phyloP scores from a whole-genome alignment of 352 stramenopile species.

The Phytopythium vexans region DNA sequence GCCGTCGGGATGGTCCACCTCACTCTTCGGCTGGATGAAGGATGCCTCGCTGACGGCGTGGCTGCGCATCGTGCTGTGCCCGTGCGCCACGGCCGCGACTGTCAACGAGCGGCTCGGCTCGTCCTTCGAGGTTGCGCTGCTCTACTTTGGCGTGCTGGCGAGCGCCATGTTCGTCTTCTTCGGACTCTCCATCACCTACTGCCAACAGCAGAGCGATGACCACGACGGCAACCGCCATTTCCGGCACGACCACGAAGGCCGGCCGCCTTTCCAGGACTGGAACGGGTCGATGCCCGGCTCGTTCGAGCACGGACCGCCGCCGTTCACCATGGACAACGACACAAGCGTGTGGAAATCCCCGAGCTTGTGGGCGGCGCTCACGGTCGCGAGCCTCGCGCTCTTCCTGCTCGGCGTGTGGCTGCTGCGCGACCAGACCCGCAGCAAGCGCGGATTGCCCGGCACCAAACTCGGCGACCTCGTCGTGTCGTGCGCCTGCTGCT shows the following conservation, averaged over 20 bases:
- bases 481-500: conserved; percentile 40
- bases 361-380: neutral
- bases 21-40: conserved; percentile 27
- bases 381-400: conserved; percentile 9
- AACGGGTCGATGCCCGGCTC: too few species aligned
- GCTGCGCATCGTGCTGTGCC: conserved; percentile 34
- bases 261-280: too few species aligned
- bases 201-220: neutral
- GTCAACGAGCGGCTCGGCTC: conserved; percentile 32
- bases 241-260: neutral
- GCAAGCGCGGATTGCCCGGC: conserved; percentile 37
- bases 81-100: conserved; percentile 37
- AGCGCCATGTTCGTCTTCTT: conserved; percentile 32
- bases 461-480: conserved; percentile 28
- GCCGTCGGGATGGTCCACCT: conserved; percentile 13
- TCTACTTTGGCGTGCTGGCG: conserved; percentile 40
- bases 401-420: conserved; percentile 41
- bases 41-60: conserved; percentile 28
- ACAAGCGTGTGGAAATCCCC: conserved; percentile 1
- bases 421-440: conserved; percentile 36
- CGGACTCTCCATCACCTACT: conserved; percentile 23
- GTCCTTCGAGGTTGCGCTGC: conserved; percentile 32
- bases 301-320: neutral
- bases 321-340: neutral
- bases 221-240: neutral